Conservation (phyloP, 2,329 filamentous ascomycete species). For the Pseudopyricularia cyperi region DNA sequence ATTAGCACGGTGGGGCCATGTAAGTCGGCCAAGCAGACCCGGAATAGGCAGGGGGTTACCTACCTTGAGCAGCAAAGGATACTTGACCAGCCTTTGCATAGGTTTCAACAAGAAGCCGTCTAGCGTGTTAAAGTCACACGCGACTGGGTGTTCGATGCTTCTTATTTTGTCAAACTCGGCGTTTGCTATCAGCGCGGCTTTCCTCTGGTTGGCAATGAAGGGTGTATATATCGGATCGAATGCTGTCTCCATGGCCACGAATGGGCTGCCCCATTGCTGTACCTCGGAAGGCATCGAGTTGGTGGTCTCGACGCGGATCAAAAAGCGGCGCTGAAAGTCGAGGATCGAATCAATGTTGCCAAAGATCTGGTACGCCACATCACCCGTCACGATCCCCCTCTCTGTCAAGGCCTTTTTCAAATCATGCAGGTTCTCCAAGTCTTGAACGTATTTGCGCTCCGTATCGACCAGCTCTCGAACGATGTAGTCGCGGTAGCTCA, state of each 20-base stretch:
- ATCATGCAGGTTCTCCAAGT: conserved; percentile 85
- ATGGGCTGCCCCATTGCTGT: conserved; percentile 93
- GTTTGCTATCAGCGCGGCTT: conserved; percentile 74
- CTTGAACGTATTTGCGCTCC: conserved; percentile 94
- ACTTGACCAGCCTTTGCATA: conserved; percentile 91
- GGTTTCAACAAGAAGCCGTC: conserved; percentile 92
- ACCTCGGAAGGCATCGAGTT: conserved; percentile 64
- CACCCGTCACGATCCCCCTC: conserved; percentile 75
- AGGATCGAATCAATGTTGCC: conserved; percentile 90
- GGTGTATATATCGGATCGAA: conserved; percentile 83
- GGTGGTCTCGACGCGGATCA: conserved; percentile 92
- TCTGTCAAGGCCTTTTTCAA: conserved; percentile 85
- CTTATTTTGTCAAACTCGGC: conserved; percentile 79
- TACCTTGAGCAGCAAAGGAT: conserved; percentile 79
- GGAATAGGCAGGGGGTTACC: conserved; percentile 8
- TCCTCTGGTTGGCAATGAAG: conserved; percentile 93
- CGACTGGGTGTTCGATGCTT: conserved; percentile 62
- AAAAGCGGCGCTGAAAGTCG: conserved; percentile 87
- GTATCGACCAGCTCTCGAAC: conserved; percentile 87
- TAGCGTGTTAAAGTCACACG: conserved; percentile 74
- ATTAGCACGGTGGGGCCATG: background rate
- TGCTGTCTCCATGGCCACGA: conserved; percentile 69
- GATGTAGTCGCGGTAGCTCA: conserved; percentile 71
- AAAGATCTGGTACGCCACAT: conserved; percentile 88
- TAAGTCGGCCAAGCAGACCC: background rate